phyloP scores from a whole-genome alignment of 139 green algal species.

The Tetraselmis striata region DNA sequence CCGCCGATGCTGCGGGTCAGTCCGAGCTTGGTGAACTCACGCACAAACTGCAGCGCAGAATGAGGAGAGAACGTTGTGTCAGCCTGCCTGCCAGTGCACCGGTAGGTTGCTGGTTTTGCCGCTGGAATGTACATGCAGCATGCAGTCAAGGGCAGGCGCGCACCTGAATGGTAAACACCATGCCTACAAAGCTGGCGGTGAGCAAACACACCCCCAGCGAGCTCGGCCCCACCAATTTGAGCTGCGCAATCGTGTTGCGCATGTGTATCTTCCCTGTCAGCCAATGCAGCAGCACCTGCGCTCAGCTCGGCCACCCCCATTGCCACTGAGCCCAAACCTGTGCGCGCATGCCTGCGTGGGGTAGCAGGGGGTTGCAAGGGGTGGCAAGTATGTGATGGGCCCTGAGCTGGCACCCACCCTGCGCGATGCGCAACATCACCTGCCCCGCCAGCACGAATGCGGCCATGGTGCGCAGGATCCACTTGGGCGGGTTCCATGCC shows the following conservation, averaged over 20 bases:
- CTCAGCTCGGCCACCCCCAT: no score
- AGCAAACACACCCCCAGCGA: conserved; percentile 91
- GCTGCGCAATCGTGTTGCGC: conserved; percentile 86
- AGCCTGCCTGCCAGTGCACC: no score
- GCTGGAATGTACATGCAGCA: no score
- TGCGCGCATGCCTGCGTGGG: no score
- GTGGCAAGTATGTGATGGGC: no score
- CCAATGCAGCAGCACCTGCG: no score
- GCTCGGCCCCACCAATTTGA: conserved; percentile 84
- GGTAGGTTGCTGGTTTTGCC: no score
- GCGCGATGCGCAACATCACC: conserved; percentile 66
- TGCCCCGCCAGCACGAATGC: conserved; percentile 75
- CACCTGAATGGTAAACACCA: conserved; percentile 99
- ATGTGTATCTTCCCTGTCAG: conserved; percentile 73
- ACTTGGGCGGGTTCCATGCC: conserved; percentile 56
- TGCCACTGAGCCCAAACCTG: no score
- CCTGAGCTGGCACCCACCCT: no score
- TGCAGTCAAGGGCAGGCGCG: neutral
- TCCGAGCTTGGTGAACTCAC: conserved; percentile 89
- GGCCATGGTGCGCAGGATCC: conserved; percentile 66
- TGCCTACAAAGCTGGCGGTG: conserved; percentile 93
- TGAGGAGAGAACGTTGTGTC: no score
- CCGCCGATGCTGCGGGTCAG: conserved; percentile 92
- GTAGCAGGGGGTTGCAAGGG: no score
- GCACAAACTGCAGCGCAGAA: conserved; percentile 68